These are phyloP conservation scores for Elsinoe batatas DNA, from an alignment of 2,329 filamentous ascomycete species.

Conservation along the genomic window DNA sequence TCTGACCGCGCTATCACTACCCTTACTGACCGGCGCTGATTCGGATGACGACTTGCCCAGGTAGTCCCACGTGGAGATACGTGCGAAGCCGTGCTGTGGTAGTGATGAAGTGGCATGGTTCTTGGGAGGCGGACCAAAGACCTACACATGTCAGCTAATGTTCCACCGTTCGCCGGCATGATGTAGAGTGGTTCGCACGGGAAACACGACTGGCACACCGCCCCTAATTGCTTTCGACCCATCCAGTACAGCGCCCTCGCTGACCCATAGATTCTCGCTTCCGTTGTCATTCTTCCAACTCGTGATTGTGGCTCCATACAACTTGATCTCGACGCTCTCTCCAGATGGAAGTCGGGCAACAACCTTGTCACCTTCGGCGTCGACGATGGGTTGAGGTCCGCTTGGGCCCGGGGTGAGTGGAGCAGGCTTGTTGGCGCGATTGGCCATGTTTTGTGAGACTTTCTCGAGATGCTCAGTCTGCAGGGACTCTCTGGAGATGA, in stretches of 20 bases:
- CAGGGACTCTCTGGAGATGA: no score
- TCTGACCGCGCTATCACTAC: conserved; percentile 63
- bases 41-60: conserved; percentile 77
- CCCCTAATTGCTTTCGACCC: conserved; percentile 84
- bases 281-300: conserved; percentile 74
- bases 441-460: no score
- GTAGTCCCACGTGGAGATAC: conserved; percentile 85
- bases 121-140: conserved; percentile 73
- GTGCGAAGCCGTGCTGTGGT: conserved; percentile 90
- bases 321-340: conserved; percentile 73
- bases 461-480: no score
- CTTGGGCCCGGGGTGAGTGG: conserved; percentile 59
- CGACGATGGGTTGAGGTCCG: conserved; percentile 63
- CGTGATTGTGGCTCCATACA: conserved; percentile 86
- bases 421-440: conserved; percentile 74
- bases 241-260: conserved; percentile 67
- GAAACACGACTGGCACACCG: conserved; percentile 87
- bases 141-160: conserved; percentile 37
- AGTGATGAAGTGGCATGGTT: conserved; percentile 70
- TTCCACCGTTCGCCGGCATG: background rate
- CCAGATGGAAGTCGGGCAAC: conserved; percentile 75
- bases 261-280: conserved; percentile 78
- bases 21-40: conserved; percentile 32
- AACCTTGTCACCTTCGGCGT: conserved; percentile 60
- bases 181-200: conserved; percentile 47